A percentile compares a stretch with the other conserved stretches of the same genome.
These are phyloP conservation scores for Chloris gayana DNA, from an alignment of 176 grass and related monocot genomes.

Conservation along the genomic window DNA sequence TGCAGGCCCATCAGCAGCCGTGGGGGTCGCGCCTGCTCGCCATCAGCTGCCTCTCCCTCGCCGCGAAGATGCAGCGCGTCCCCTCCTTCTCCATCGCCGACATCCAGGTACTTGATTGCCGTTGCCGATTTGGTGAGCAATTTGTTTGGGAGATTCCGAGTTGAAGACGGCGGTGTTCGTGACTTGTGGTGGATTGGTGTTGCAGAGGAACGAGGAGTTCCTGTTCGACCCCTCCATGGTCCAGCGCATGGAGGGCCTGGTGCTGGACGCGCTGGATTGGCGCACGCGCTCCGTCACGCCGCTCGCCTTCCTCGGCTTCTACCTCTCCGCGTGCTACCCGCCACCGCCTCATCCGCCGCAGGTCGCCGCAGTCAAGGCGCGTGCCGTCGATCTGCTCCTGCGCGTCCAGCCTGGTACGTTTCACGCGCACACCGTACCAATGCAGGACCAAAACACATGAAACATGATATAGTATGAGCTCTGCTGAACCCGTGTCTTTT, in stretches of 20 bases:
- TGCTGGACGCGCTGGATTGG: slow-evolving; percentile 76
- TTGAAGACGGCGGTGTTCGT: background rate
- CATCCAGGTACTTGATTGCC: slow-evolving; percentile 59
- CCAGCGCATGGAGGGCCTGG: slow-evolving; percentile 83
- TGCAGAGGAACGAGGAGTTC: slow-evolving; percentile 69
- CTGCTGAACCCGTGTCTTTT: background rate
- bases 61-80: slow-evolving; percentile 93
- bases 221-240: slow-evolving; percentile 71
- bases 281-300: slow-evolving; percentile 89
- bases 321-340: slow-evolving; percentile 65
- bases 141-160: background rate
- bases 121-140: background rate
- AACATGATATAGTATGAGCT: background rate
- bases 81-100: slow-evolving; percentile 46
- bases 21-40: slow-evolving; percentile 85
- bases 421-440: slow-evolving; percentile 1
- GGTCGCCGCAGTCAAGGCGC: slow-evolving; percentile 68
- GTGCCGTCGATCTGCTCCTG: slow-evolving; percentile 66
- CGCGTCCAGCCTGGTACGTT: slow-evolving; percentile 62
- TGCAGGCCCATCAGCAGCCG: slow-evolving; percentile 56
- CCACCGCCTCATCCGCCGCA: slow-evolving; percentile 42
- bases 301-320: slow-evolving; percentile 90
- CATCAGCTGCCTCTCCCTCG: slow-evolving; percentile 87
- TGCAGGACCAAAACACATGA: background rate
- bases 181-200: background rate